phyloP scores from a whole-genome alignment of 768 basidiomycete genomes.

The Krasilnikovozyma curviuscula region DNA sequence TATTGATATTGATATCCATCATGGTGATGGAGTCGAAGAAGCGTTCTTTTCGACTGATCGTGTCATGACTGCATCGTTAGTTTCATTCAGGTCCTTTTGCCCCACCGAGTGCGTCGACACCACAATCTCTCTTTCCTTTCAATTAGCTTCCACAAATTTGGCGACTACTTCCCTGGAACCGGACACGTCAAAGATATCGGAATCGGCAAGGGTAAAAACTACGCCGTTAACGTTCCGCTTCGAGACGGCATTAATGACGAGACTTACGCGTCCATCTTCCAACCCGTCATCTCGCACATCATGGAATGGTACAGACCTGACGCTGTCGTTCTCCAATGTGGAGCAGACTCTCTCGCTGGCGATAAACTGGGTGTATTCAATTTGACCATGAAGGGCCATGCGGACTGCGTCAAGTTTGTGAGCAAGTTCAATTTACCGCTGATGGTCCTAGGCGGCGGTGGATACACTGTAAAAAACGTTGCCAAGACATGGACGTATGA shows the following conservation, averaged over 20 bases:
- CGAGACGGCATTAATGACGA: slow-evolving; percentile 90
- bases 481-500: slow-evolving; percentile 90
- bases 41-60: slow-evolving; percentile 95
- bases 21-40: slow-evolving; percentile 96
- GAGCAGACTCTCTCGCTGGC: slow-evolving; percentile 82
- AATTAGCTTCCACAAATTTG: slow-evolving; percentile 93
- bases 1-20: slow-evolving; percentile 95
- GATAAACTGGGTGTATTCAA: slow-evolving; percentile 39
- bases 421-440: slow-evolving; percentile 64
- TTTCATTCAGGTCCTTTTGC: too few species aligned
- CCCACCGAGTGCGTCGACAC: too few species aligned
- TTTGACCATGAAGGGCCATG: slow-evolving; percentile 42
- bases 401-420: slow-evolving; percentile 71
- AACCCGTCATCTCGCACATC: slow-evolving; percentile 69
- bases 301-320: slow-evolving; percentile 74
- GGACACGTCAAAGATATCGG: slow-evolving; percentile 64
- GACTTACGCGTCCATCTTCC: slow-evolving; percentile 67
- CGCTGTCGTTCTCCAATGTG: slow-evolving; percentile 81
- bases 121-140: too few species aligned
- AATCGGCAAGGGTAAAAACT: slow-evolving; percentile 60
- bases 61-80: slow-evolving; percentile 95
- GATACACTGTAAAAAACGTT: slow-evolving; percentile 85
- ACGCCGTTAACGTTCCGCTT: slow-evolving; percentile 79
- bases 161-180: slow-evolving; percentile 83
- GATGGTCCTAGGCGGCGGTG: slow-evolving; percentile 83